These are phyloP conservation scores for Rasamsonia emersonii DNA, from an alignment of 2,329 filamentous ascomycete genomes.

Conservation along the genomic window DNA sequence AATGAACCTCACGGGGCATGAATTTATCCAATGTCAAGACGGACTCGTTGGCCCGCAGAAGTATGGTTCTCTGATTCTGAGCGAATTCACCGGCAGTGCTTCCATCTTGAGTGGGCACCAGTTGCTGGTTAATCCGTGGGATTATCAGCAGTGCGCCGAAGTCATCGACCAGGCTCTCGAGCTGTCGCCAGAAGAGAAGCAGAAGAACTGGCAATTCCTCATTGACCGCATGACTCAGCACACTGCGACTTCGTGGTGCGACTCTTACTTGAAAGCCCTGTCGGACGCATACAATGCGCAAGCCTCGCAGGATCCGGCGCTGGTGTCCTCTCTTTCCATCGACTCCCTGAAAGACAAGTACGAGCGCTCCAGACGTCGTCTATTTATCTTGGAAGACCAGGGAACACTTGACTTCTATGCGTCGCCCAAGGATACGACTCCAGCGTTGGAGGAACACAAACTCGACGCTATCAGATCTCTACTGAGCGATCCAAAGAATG, in stretches of 20 bases:
- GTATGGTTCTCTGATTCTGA: constrained; percentile 79
- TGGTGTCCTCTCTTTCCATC: constrained; percentile 70
- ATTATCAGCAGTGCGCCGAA: constrained; percentile 76
- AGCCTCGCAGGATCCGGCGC: constrained; percentile 66
- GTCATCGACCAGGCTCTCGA: constrained; percentile 74
- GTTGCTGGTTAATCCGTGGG: constrained; percentile 87
- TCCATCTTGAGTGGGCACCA: constrained; percentile 72
- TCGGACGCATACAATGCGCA: constrained; percentile 70
- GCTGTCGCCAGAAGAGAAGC: constrained; percentile 68
- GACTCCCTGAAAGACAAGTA: constrained; percentile 57
- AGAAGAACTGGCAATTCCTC: constrained; percentile 63
- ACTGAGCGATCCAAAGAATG: constrained; percentile 66
- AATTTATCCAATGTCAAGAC: constrained; percentile 88
- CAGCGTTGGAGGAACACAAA: constrained; percentile 54
- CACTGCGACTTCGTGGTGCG: constrained; percentile 76
- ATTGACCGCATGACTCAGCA: constrained; percentile 64
- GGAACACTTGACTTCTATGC: constrained; percentile 71
- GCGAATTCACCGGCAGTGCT: constrained; percentile 87
- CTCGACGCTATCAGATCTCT: constrained; percentile 38
- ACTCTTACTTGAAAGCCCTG: constrained; percentile 58
- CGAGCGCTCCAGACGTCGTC: constrained; percentile 51
- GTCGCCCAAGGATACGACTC: constrained; percentile 66
- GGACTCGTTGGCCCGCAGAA: constrained; percentile 63
- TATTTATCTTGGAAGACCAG: constrained; percentile 88
- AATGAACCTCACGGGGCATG: constrained; percentile 92